Evolutionary conservation across 2,329 filamentous ascomycete species (phyloP).

Genomic region (Ceratocystis smalleyi): DNA sequence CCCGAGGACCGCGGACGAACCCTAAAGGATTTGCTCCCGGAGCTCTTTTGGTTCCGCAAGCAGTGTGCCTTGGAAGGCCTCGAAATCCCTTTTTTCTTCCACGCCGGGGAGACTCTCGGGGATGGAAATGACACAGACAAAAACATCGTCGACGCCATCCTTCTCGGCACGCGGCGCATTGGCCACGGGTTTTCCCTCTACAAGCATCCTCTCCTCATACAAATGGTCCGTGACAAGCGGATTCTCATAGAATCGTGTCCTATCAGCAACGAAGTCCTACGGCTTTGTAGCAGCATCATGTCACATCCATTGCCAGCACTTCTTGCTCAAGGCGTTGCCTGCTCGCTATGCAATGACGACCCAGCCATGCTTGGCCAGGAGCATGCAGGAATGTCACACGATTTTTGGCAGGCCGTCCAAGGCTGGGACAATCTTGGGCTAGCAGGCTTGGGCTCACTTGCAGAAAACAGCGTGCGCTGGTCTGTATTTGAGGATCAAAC

Average conservation of each 20-base stretch:
- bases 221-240: conserved; percentile 75
- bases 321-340: conserved; percentile 68
- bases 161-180: conserved; percentile 76
- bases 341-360: conserved; percentile 79
- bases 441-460: conserved; percentile 69
- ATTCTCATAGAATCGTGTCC: conserved; percentile 85
- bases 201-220: conserved; percentile 79
- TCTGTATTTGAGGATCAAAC: conserved; percentile 71
- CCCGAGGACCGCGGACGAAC: conserved; percentile 70
- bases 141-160: conserved; percentile 78
- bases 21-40: conserved; percentile 60
- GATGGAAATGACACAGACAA: conserved; percentile 55
- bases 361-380: conserved; percentile 78
- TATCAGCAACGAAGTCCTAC: conserved; percentile 75
- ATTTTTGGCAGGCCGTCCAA: conserved; percentile 88
- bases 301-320: conserved; percentile 71
- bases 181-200: conserved; percentile 79
- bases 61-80: conserved; percentile 62
- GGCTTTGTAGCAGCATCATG: conserved; percentile 60
- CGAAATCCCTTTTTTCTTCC: conserved; percentile 87
- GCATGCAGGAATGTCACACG: conserved; percentile 67
- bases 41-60: conserved; percentile 88
- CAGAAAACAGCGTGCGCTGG: conserved; percentile 87
- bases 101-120: conserved; percentile 77
- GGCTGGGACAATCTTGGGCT: conserved; percentile 85